Evolutionary conservation across 2,329 filamentous ascomycete genomes (phyloP).

Genomic region (Mollisia scopiformis): DNA sequence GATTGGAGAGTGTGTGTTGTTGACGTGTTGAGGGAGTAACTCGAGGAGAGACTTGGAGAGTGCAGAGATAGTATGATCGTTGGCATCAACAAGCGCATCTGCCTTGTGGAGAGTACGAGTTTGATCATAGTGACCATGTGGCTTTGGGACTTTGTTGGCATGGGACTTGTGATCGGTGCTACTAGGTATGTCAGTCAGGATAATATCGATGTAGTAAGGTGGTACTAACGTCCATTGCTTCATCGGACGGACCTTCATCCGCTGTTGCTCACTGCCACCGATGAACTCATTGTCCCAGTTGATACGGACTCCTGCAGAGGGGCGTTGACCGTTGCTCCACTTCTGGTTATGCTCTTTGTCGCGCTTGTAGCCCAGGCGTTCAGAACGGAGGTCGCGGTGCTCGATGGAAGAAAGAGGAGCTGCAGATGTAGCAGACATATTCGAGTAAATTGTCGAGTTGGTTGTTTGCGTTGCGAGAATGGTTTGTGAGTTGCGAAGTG

Average conservation of each 20-base stretch:
- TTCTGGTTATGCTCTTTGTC: slow-evolving; percentile 35
- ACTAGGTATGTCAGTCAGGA: not conserved
- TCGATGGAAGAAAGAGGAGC: slow-evolving; percentile 17
- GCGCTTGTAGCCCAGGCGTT: slow-evolving; percentile 32
- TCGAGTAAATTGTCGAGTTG: not conserved
- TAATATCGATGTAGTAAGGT: not conserved
- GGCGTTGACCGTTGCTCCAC: slow-evolving; percentile 32
- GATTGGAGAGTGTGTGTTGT: slow-evolving; percentile 28
- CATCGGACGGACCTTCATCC: slow-evolving; percentile 30
- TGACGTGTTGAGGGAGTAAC: slow-evolving; percentile 32
- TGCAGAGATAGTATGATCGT: slow-evolving; percentile 20
- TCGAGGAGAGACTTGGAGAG: slow-evolving; percentile 36
- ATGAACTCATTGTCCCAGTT: slow-evolving; percentile 10
- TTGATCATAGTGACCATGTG: slow-evolving; percentile 9
- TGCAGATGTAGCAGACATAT: slow-evolving; percentile 20
- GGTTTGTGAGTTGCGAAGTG: not conserved
- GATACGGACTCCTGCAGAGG: slow-evolving; percentile 19
- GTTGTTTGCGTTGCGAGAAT: slow-evolving; percentile 6
- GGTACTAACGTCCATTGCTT: slow-evolving; percentile 22
- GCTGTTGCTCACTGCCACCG: slow-evolving; percentile 15
- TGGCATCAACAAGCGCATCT: slow-evolving; percentile 27
- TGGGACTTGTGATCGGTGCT: slow-evolving; percentile 23
- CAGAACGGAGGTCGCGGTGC: slow-evolving; percentile 36
- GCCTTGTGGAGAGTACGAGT: slow-evolving; percentile 27
- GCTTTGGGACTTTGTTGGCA: slow-evolving; percentile 29